phyloP scores from a whole-genome alignment of 2,329 filamentous ascomycete species.

The Colletotrichum siamense region DNA sequence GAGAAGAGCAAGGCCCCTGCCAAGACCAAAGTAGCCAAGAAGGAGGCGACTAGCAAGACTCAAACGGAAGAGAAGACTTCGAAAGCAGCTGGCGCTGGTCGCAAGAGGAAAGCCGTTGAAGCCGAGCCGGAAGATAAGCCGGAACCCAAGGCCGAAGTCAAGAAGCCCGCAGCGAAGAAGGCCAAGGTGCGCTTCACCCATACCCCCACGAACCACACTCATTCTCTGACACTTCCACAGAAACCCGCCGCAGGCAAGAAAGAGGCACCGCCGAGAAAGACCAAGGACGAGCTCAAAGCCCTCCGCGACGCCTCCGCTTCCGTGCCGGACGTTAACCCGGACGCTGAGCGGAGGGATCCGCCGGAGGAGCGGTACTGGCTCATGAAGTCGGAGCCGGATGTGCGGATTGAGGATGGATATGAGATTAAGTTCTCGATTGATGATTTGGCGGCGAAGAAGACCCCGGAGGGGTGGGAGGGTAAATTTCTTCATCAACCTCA shows the following conservation, averaged over 20 bases:
- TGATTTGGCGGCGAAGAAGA: constrained; percentile 74
- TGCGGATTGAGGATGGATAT: constrained; percentile 82
- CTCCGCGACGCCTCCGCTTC: not conserved
- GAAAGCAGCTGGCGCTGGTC: not conserved
- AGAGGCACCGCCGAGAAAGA: not conserved
- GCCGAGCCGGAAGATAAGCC: not conserved
- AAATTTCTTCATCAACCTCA: constrained; percentile 8
- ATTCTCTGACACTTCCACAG: not conserved
- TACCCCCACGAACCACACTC: no score
- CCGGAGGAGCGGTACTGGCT: constrained; percentile 71
- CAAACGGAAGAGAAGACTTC: not conserved
- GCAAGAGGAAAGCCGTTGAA: constrained; percentile 1
- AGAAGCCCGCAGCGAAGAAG: constrained; percentile 6
- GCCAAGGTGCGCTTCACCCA: not conserved
- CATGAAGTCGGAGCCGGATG: constrained; percentile 88
- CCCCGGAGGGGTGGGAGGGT: constrained; percentile 94
- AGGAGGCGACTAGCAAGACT: not conserved
- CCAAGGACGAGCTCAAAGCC: constrained; percentile 16
- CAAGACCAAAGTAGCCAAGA: not conserved
- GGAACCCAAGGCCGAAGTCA: not conserved
- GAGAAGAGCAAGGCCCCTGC: not conserved
- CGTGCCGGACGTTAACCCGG: constrained; percentile 41
- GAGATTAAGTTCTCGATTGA: constrained; percentile 96
- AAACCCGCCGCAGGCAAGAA: constrained; percentile 3
- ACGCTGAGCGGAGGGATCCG: constrained; percentile 32